Evolutionary conservation across 257 asterid species (phyloP).

Genomic region (Knoxia roxburghii): DNA sequence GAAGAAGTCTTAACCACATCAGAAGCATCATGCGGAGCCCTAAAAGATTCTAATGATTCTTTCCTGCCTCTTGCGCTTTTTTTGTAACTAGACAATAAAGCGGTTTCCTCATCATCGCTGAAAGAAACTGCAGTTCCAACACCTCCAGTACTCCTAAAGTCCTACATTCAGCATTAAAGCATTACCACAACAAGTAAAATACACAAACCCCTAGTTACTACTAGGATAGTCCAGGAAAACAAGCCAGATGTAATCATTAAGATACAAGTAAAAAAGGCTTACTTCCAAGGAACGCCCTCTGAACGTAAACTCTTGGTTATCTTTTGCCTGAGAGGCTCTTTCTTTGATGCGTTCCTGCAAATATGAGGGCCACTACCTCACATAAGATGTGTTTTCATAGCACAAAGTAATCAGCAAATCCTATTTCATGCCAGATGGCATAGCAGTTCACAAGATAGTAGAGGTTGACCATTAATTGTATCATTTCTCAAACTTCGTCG

Average conservation of each 20-base stretch:
- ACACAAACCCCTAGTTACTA: conserved; percentile 1
- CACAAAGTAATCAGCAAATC: neutral
- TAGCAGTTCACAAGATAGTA: conserved; percentile 2
- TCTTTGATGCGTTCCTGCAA: conserved; percentile 83
- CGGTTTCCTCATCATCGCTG: conserved; percentile 81
- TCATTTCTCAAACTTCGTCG: neutral
- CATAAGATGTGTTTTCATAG: neutral
- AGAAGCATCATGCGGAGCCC: conserved; percentile 49
- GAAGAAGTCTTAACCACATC: conserved; percentile 59
- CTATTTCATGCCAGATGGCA: neutral
- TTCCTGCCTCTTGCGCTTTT: conserved; percentile 54
- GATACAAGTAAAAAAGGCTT: conserved; percentile 18
- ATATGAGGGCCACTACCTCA: conserved; percentile 13
- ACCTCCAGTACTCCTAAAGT: conserved; percentile 40
- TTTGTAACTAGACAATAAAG: conserved; percentile 45
- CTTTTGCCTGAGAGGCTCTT: conserved; percentile 52
- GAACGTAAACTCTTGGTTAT: conserved; percentile 47
- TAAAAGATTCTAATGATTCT: conserved; percentile 55
- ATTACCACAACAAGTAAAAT: neutral
- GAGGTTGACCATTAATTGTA: neutral
- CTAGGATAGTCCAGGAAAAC: conserved; percentile 8
- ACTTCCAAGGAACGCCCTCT: conserved; percentile 63
- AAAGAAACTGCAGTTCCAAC: conserved; percentile 55
- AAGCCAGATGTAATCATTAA: conserved; percentile 14
- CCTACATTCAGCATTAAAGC: conserved; percentile 27